These are phyloP conservation scores for Otatea glauca DNA, from an alignment of 176 grass and related monocot species.

Conservation along the genomic window DNA sequence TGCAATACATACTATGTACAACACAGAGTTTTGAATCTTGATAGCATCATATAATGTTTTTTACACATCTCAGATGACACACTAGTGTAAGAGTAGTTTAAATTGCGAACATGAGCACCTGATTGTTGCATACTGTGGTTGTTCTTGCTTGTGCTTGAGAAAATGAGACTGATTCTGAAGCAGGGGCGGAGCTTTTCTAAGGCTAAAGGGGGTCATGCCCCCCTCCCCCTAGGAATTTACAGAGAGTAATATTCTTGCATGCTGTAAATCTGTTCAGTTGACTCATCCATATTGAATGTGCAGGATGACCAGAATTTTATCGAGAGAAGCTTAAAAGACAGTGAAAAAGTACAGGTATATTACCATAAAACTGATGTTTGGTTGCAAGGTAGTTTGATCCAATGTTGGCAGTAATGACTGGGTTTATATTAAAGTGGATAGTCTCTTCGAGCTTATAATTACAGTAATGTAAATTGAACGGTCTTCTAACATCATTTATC, in stretches of 20 bases:
- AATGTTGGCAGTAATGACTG: neutral
- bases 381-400: neutral
- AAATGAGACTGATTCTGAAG: neutral
- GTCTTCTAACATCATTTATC: neutral
- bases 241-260: neutral
- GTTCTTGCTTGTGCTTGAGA: neutral
- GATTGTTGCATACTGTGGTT: neutral
- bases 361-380: neutral
- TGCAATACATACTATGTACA: conserved; percentile 18
- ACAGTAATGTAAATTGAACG: neutral
- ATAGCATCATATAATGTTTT: neutral
- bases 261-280: neutral
- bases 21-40: neutral
- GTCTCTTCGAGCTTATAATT: neutral
- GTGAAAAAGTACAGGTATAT: conserved; percentile 86
- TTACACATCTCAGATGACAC: neutral
- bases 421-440: neutral
- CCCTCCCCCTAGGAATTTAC: neutral
- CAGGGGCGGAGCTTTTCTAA: no score
- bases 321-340: conserved; percentile 79
- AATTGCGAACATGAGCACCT: conserved; percentile 19
- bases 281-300: conserved; percentile 25
- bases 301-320: conserved; percentile 79
- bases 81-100: neutral
- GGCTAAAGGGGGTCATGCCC: no score